phyloP scores from a whole-genome alignment of 2,329 filamentous ascomycete species.

The Penicillium sp. region DNA sequence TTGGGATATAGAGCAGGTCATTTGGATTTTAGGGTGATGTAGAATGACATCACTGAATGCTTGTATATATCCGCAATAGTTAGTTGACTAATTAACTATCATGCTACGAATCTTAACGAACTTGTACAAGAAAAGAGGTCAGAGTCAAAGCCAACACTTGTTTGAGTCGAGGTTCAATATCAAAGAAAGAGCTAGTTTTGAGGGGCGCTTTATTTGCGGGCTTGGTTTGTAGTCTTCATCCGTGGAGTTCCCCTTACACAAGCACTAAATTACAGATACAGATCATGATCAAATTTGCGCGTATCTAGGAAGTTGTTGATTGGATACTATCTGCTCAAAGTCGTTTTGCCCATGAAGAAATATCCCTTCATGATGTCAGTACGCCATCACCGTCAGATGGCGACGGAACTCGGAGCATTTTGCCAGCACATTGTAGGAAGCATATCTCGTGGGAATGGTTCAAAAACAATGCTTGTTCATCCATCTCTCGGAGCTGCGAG shows the following conservation, averaged over 20 bases:
- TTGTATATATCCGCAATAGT: no score
- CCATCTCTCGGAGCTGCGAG: conserved; percentile 5
- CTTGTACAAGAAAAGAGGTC: no score
- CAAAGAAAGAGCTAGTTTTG: no score
- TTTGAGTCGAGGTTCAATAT: no score
- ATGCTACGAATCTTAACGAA: no score
- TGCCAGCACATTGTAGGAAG: neutral
- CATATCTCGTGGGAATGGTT: neutral
- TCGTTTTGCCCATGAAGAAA: neutral
- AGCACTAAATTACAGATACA: neutral
- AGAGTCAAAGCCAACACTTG: no score
- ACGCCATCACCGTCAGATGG: conserved; percentile 20
- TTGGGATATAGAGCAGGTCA: no score
- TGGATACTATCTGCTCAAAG: no score
- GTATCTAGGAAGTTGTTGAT: neutral
- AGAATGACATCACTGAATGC: no score
- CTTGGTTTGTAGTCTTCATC: neutral
- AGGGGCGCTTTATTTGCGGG: no score
- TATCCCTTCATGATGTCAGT: conserved; percentile 27
- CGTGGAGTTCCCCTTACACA: neutral
- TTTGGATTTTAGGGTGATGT: no score
- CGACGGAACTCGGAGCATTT: neutral
- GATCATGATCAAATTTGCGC: neutral
- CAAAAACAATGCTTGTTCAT: conserved; percentile 12
- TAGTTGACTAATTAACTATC: no score